phyloP scores from a whole-genome alignment of 306 rosid genomes.

The Begonia loranthoides region DNA sequence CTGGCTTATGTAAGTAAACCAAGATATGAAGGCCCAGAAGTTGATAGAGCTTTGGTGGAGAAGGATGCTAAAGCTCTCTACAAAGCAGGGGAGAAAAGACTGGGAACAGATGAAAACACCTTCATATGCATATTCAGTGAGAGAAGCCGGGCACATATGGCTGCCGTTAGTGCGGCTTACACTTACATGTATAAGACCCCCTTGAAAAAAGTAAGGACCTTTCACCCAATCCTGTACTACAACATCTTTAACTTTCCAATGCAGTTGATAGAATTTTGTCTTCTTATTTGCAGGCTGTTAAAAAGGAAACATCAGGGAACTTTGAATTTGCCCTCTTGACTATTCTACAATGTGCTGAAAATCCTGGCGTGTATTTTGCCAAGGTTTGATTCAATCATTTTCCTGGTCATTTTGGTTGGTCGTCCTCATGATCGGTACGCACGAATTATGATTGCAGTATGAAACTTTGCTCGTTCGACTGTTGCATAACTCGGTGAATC shows the following conservation, averaged over 20 bases:
- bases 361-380: conserved; percentile 58
- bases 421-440: too few species aligned
- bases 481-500: too few species aligned
- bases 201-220: conserved; percentile 21
- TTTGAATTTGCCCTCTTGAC: conserved; percentile 50
- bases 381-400: conserved; percentile 28
- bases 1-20: conserved; percentile 40
- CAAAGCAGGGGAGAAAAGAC: conserved; percentile 28
- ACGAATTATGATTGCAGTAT: too few species aligned
- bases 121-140: conserved; percentile 45
- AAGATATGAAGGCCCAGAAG: conserved; percentile 63
- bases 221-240: neutral
- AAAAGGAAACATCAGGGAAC: conserved; percentile 56
- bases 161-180: conserved; percentile 39
- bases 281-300: conserved; percentile 32
- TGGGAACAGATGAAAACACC: conserved; percentile 23
- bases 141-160: conserved; percentile 60
- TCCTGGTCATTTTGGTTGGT: too few species aligned
- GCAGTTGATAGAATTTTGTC: neutral
- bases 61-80: conserved; percentile 19
- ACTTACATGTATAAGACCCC: conserved; percentile 30
- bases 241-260: neutral
- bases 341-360: conserved; percentile 45
- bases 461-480: too few species aligned
- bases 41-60: conserved; percentile 27